A percentile compares a stretch with the other conserved stretches of the same genome.
These are phyloP conservation scores for Xylaria multiplex DNA, from an alignment of 2,329 filamentous ascomycete genomes.

Conservation along the genomic window DNA sequence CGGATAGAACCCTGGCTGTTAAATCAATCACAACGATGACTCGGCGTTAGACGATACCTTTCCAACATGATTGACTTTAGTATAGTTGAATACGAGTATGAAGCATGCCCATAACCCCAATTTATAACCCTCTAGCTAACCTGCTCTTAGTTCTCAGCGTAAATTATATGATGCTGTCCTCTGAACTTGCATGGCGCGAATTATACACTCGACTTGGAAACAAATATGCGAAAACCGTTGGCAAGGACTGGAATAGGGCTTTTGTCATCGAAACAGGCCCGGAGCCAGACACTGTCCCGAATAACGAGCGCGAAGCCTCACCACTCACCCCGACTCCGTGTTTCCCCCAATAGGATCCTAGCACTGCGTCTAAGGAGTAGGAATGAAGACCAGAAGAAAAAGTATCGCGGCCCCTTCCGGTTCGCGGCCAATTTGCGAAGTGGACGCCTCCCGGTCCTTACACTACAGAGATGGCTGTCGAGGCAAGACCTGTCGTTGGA, in stretches of 20 bases:
- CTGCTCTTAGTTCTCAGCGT: constrained; percentile 3
- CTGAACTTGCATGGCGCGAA: not conserved
- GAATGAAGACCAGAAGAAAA: constrained; percentile 36
- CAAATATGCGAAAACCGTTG: constrained; percentile 29
- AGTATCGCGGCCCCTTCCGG: constrained; percentile 33
- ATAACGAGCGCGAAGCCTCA: constrained; percentile 36
- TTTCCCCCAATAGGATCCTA: constrained; percentile 43
- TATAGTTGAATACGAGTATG: constrained; percentile 9
- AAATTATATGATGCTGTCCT: not conserved
- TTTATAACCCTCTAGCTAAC: not conserved
- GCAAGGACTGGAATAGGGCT: constrained; percentile 7
- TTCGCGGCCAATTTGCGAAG: constrained; percentile 36
- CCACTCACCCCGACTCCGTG: constrained; percentile 35
- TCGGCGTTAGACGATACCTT: not conserved
- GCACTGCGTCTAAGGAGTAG: constrained; percentile 42
- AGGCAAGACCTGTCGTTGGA: constrained; percentile 41
- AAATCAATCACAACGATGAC: not conserved
- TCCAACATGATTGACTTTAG: not conserved
- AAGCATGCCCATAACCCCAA: not conserved
- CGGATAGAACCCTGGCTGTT: not conserved
- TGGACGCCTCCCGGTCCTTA: constrained; percentile 46
- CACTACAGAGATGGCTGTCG: constrained; percentile 43
- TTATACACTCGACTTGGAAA: not conserved
- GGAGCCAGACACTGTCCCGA: constrained; percentile 41
- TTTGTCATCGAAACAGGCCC: constrained; percentile 22